A percentile compares a stretch with the other conserved stretches of the same genome.
phyloP scores from a whole-genome alignment of 2,329 filamentous ascomycete genomes.

The Ascochyta lentis region DNA sequence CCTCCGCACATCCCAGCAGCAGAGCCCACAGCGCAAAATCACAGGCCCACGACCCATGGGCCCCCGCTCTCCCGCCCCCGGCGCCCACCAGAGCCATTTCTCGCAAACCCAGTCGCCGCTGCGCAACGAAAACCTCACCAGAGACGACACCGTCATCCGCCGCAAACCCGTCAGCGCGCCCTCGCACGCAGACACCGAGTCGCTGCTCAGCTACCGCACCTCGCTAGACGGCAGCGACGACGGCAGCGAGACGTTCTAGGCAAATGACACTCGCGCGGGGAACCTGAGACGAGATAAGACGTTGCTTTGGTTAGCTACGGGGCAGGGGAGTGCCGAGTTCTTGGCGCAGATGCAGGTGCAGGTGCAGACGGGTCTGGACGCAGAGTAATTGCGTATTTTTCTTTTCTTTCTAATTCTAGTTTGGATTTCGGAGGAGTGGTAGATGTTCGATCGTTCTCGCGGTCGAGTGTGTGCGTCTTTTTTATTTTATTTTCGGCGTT shows the following conservation, averaged over 20 bases:
- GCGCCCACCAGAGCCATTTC: neutral
- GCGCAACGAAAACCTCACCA: constrained; percentile 23
- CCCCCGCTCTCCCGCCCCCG: constrained; percentile 55
- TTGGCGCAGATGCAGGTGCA: too few species aligned
- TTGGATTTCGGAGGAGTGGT: too few species aligned
- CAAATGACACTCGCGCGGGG: too few species aligned
- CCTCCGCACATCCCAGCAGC: constrained; percentile 30
- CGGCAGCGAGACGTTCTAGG: constrained; percentile 16
- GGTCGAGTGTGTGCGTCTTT: too few species aligned
- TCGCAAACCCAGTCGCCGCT: constrained; percentile 22
- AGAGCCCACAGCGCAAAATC: constrained; percentile 52
- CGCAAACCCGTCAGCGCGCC: constrained; percentile 40
- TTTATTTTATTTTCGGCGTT: too few species aligned
- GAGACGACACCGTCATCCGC: constrained; percentile 41
- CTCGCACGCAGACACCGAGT: constrained; percentile 4
- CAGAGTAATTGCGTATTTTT: too few species aligned
- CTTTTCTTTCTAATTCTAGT: too few species aligned
- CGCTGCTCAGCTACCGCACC: constrained; percentile 25
- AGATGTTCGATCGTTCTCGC: too few species aligned
- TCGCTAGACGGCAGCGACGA: constrained; percentile 27
- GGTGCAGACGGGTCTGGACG: too few species aligned
- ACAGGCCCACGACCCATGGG: constrained; percentile 59
- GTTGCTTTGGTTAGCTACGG: too few species aligned
- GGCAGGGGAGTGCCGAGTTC: too few species aligned
- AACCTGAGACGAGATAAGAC: too few species aligned